Conservation (phyloP, 129 eudicot genomes). For the Glebionis coronaria region DNA sequence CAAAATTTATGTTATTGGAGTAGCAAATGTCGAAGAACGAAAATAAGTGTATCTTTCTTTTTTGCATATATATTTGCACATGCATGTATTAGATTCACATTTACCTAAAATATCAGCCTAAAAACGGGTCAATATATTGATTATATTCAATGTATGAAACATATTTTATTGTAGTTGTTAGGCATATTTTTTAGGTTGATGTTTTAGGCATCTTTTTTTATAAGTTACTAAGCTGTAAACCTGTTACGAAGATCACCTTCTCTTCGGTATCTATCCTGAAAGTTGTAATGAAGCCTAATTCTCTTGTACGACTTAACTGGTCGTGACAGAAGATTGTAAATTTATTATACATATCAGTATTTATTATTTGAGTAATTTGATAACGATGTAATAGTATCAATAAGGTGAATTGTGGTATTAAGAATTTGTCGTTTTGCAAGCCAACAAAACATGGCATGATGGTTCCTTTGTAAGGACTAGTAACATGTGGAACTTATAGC, state of each 20-base stretch:
- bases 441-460: constrained; percentile 14
- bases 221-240: not conserved
- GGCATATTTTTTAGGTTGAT: too few relatives aligned
- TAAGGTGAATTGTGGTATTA: not conserved
- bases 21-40: constrained; percentile 5
- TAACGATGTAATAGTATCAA: not conserved
- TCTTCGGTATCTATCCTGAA: constrained; percentile 2
- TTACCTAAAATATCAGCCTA: too few relatives aligned
- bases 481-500: constrained; percentile 6
- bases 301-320: constrained; percentile 1
- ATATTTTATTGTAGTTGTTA: too few relatives aligned
- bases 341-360: not conserved
- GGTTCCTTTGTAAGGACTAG: not conserved
- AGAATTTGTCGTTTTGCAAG: constrained; percentile 1
- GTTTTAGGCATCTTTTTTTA: too few relatives aligned
- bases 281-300: constrained; percentile 12
- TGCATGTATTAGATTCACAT: too few relatives aligned
- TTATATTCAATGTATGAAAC: not conserved
- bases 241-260: not conserved
- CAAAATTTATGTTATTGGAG: not conserved
- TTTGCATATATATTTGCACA: not conserved
- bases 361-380: not conserved
- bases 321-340: constrained; percentile 11
- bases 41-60: not conserved
- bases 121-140: too few relatives aligned